Conservation (phyloP, 495 filamentous ascomycete genomes). For the Chaetomidium leptoderma region DNA sequence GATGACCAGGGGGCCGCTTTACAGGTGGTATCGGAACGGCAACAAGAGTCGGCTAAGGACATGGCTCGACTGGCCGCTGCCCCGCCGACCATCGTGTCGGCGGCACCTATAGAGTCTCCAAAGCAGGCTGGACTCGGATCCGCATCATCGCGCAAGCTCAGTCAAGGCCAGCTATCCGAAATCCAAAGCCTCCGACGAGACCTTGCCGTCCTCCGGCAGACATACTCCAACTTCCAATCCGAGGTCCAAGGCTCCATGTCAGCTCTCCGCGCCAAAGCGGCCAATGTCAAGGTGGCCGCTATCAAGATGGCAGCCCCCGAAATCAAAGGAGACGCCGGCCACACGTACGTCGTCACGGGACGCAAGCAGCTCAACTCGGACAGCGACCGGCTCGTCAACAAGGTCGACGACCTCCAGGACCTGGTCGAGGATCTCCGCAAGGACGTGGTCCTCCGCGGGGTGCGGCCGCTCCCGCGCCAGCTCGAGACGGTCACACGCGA, state of each 20-base stretch:
- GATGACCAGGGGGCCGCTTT: slow-evolving; percentile 74
- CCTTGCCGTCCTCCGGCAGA: slow-evolving; percentile 87
- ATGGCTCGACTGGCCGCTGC: slow-evolving; percentile 75
- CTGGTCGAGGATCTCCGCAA: slow-evolving; percentile 94
- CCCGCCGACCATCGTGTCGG: slow-evolving; percentile 49
- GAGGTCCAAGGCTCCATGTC: slow-evolving; percentile 87
- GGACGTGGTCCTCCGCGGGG: slow-evolving; percentile 89
- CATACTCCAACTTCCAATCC: slow-evolving; percentile 82
- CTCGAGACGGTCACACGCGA: slow-evolving; percentile 85
- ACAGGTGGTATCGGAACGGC: slow-evolving; percentile 84
- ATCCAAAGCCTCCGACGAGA: slow-evolving; percentile 82
- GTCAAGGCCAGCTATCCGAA: slow-evolving; percentile 59
- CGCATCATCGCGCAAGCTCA: slow-evolving; percentile 34
- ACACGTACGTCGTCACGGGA: slow-evolving; percentile 75
- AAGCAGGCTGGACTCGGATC: slow-evolving; percentile 21
- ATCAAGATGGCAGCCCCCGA: slow-evolving; percentile 59
- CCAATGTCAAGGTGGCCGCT: slow-evolving; percentile 70
- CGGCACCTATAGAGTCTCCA: slow-evolving; percentile 34
- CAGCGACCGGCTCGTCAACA: slow-evolving; percentile 79
- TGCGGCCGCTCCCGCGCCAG: slow-evolving; percentile 86
- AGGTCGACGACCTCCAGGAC: slow-evolving; percentile 94
- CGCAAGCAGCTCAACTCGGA: slow-evolving; percentile 80
- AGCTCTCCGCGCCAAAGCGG: slow-evolving; percentile 71
- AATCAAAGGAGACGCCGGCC: slow-evolving; percentile 66
- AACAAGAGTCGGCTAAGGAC: slow-evolving; percentile 87